Conservation (phyloP, 768 basidiomycete genomes). For the Boletus pseudo-olivaceus region DNA sequence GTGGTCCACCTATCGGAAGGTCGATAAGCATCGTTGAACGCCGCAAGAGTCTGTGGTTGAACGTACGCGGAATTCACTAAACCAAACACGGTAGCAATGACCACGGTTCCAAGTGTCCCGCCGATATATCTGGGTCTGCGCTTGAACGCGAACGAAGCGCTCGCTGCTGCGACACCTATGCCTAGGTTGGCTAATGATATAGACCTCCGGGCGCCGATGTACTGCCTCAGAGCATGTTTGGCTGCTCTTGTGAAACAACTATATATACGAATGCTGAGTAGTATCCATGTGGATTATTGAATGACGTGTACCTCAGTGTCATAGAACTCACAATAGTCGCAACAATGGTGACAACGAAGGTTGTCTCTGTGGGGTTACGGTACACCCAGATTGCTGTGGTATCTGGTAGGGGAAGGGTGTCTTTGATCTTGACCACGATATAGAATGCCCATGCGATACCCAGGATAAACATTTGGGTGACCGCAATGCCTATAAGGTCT, state of each 20-base stretch:
- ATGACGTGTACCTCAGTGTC: background rate
- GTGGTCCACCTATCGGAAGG: background rate
- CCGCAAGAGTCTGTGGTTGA: background rate
- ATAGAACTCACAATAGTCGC: background rate
- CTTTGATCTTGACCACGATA: background rate
- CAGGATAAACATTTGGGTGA: background rate
- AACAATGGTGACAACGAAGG: background rate
- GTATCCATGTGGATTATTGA: background rate
- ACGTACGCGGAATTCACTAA: background rate
- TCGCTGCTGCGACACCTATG: background rate
- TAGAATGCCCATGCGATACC: background rate
- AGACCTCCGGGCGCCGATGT: background rate
- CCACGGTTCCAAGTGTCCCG: background rate
- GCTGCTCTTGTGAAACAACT: background rate
- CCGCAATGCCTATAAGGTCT: background rate
- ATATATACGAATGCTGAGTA: background rate
- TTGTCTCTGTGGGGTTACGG: background rate
- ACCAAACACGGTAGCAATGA: background rate
- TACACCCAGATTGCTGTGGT: background rate
- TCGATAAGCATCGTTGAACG: background rate
- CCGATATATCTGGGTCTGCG: background rate
- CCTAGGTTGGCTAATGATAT: background rate
- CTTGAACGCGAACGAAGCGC: background rate
- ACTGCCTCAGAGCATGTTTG: background rate
- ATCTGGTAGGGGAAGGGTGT: background rate